Evolutionary conservation across 2,329 filamentous ascomycete genomes (phyloP).

Genomic region (Metarhizium guizhouense): DNA sequence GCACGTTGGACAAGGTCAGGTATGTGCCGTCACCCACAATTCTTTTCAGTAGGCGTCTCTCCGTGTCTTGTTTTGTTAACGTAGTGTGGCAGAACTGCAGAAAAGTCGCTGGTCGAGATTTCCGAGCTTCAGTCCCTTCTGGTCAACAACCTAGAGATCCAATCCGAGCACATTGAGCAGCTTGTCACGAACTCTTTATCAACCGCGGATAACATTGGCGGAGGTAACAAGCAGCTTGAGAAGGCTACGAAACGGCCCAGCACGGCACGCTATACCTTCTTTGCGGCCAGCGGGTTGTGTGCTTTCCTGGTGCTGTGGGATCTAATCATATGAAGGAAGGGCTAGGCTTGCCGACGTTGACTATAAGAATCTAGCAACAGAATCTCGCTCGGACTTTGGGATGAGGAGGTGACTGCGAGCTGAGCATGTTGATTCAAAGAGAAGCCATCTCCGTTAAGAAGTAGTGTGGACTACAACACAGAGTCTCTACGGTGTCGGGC

Average conservation of each 20-base stretch:
- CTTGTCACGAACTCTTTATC: conserved; percentile 74
- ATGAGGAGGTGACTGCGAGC: no score
- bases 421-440: no score
- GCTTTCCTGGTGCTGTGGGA: conserved; percentile 71
- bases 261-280: conserved; percentile 70
- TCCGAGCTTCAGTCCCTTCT: conserved; percentile 85
- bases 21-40: conserved; percentile 37
- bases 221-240: conserved; percentile 86
- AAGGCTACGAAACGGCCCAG: conserved; percentile 65
- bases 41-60: neutral
- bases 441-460: no score
- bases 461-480: no score
- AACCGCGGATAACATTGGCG: conserved; percentile 78
- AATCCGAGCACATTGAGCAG: conserved; percentile 83
- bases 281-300: conserved; percentile 68
- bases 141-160: conserved; percentile 73
- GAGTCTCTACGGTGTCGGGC: no score
- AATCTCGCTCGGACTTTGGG: no score
- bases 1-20: conserved; percentile 89
- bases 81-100: conserved; percentile 55
- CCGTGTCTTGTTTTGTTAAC: conserved; percentile 2
- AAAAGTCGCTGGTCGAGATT: conserved; percentile 87
- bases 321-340: conserved; percentile 43
- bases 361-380: no score
- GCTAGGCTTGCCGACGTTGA: neutral